These are phyloP conservation scores for Isabelozyma rhagii DNA, from an alignment of 805 yeast species.

Conservation along the genomic window DNA sequence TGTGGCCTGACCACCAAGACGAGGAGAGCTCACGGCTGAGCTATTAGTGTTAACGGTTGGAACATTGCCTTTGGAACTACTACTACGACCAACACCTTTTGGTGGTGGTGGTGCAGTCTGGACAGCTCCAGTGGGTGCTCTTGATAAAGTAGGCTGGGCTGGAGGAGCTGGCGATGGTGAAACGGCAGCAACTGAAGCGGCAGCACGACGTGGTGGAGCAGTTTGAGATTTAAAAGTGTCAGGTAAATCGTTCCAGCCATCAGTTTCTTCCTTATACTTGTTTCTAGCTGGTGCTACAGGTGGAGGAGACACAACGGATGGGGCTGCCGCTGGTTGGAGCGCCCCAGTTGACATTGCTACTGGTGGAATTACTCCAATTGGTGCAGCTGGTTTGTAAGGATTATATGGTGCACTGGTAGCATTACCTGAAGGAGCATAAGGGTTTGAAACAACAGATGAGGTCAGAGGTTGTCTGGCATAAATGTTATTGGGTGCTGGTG, in stretches of 20 bases:
- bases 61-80: constrained; percentile 18
- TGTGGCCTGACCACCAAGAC: constrained; percentile 17
- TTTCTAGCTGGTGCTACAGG: constrained; percentile 20
- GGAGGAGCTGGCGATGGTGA: constrained; percentile 22
- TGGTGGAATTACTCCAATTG: constrained; percentile 2
- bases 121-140: constrained; percentile 10
- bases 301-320: constrained; percentile 15
- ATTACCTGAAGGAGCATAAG: constrained; percentile 16
- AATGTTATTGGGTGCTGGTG: constrained; percentile 2
- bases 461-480: constrained; percentile 3
- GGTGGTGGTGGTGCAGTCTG: constrained; percentile 28
- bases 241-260: constrained; percentile 75
- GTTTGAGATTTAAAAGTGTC: constrained; percentile 43
- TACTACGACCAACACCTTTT: constrained; percentile 21
- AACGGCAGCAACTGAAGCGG: constrained; percentile 33
- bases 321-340: constrained; percentile 4
- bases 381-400: constrained; percentile 15
- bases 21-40: constrained; percentile 9
- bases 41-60: constrained; percentile 4
- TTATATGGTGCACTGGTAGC: constrained; percentile 14
- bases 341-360: neutral
- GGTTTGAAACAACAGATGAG: constrained; percentile 14
- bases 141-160: constrained; percentile 15
- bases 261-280: constrained; percentile 44
- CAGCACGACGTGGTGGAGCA: constrained; percentile 43